Base-by-base conservation (phyloP, 2,329 filamentous ascomycete species). In the Penicillium sp. region DNA sequence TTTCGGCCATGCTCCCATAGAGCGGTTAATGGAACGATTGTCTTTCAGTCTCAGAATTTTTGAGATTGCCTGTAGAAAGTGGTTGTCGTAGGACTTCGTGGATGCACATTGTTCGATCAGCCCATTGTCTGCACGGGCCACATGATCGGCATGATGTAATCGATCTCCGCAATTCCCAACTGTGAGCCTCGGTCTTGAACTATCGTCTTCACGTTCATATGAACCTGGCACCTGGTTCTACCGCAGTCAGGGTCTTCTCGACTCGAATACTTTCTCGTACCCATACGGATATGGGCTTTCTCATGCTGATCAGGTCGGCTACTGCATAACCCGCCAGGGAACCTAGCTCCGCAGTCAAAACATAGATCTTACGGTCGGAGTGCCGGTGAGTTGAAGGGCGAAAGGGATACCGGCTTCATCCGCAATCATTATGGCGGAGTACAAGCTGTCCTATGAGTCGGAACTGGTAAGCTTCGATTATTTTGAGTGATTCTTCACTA, bases 361-460 rank as follows among this genome's bases (percentile, higher is more conserved):
- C 34, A 37, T 27, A n/a, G n/a, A n/a, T 11, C 11, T 23, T 23
- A 23, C 21, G 21, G 21, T 23, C 21, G 21, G 21, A n/a, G n/a
- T n/a, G n/a, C n/a, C n/a, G n/a, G n/a, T n/a, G n/a, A n/a, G n/a
- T n/a, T n/a, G n/a, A n/a, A n/a, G n/a, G n/a, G n/a, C n/a, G n/a
- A n/a, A n/a, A n/a, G n/a, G n/a, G n/a, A n/a, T n/a, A n/a, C n/a
- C n/a, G n/a, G n/a, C n/a, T n/a, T n/a, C n/a, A 27, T 6, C 25
- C 5, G 11, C 6, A n/a, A 4, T 20, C 35, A 41, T 21, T 70
- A 66, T 90, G 90, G 30, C 80, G 73, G 21, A 80, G 78, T 39
- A 85, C 63, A 54, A 89, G 87, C 60, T 87, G 80, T 51, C 76
- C 81, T 49, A 91, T 76, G 34, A 58, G 41, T 56, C 56, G 3